phyloP scores from a whole-genome alignment of 1,139 yeast species.

The Yamadazyma mexicana region DNA sequence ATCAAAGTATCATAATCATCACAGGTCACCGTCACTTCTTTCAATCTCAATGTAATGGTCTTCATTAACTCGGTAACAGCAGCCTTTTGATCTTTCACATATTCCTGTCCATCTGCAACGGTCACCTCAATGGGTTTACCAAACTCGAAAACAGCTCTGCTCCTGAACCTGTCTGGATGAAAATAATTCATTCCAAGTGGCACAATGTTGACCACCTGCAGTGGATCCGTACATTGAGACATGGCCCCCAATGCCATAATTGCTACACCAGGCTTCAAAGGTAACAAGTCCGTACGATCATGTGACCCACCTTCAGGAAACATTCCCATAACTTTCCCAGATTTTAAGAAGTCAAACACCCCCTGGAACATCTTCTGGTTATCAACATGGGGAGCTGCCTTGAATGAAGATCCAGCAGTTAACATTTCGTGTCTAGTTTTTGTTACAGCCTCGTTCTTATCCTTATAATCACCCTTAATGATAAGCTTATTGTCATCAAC shows the following conservation, averaged over 20 bases:
- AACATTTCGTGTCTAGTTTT: conserved; percentile 38
- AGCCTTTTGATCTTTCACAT: conserved; percentile 57
- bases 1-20: conserved; percentile 90
- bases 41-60: conserved; percentile 69
- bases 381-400: conserved; percentile 64
- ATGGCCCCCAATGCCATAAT: conserved; percentile 93
- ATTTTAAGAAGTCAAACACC: conserved; percentile 62
- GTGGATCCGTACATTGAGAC: conserved; percentile 63
- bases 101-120: conserved; percentile 61
- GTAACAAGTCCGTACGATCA: conserved; percentile 86
- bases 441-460: conserved; percentile 22
- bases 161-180: conserved; percentile 92
- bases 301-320: conserved; percentile 87
- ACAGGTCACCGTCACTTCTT: conserved; percentile 88
- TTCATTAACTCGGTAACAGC: conserved; percentile 75
- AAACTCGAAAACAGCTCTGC: conserved; percentile 92
- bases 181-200: conserved; percentile 98
- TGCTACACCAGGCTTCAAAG: conserved; percentile 96
- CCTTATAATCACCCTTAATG: conserved; percentile 26
- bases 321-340: conserved; percentile 61
- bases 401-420: conserved; percentile 49
- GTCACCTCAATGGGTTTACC: conserved; percentile 84
- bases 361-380: conserved; percentile 58
- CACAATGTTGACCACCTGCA: conserved; percentile 76
- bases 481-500: conserved; percentile 53